phyloP scores from a whole-genome alignment of 257 asterid genomes.

The Jacaranda mimosifolia region DNA sequence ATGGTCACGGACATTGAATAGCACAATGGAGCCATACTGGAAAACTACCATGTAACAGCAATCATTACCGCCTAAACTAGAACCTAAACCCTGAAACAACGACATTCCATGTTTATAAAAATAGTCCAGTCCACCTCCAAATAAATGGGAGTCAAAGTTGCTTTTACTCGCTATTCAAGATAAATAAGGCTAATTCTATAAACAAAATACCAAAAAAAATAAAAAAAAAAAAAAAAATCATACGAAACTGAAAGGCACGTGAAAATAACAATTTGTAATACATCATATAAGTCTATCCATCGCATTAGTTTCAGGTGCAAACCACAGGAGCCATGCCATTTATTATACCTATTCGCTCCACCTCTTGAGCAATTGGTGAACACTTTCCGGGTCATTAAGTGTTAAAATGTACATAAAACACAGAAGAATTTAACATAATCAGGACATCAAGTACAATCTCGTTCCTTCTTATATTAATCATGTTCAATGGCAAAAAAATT shows the following conservation, averaged over 20 bases:
- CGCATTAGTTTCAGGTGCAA: background rate
- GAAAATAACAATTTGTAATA: background rate
- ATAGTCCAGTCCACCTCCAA: constrained; percentile 7
- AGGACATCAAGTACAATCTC: background rate
- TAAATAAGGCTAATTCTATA: constrained; percentile 15
- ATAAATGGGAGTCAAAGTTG: background rate
- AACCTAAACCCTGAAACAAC: constrained; percentile 65
- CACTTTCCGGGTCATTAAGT: background rate
- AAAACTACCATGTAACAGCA: constrained; percentile 90
- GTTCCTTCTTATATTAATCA: background rate
- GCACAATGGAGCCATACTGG: constrained; percentile 95
- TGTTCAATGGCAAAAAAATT: background rate
- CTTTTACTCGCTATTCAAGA: constrained; percentile 5
- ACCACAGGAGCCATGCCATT: background rate
- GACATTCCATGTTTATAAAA: constrained; percentile 10
- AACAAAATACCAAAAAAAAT: constrained; percentile 3
- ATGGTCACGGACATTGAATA: constrained; percentile 81
- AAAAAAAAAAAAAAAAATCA: background rate
- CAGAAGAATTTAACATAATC: background rate
- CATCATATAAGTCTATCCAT: background rate
- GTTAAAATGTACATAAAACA: background rate
- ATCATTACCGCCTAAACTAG: constrained; percentile 69
- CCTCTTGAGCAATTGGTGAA: background rate
- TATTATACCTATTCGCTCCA: background rate
- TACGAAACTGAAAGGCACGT: background rate